Base-by-base conservation (phyloP, 2,329 filamentous ascomycete species). In the Fusarium bulbicola region DNA sequence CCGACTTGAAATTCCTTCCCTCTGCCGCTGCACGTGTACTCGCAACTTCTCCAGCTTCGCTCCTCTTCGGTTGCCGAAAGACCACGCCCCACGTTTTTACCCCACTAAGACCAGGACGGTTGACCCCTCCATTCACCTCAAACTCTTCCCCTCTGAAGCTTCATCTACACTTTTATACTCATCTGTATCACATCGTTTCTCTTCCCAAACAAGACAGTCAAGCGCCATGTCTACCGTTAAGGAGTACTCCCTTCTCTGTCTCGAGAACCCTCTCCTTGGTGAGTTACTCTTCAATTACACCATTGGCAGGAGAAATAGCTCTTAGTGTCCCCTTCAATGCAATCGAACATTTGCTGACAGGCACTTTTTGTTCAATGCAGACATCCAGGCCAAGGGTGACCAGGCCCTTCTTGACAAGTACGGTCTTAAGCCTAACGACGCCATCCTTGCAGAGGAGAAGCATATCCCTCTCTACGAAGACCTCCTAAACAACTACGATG, bases 261-360 rank as follows among this genome's bases (percentile, higher is more conserved):
- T 99, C 80, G 96, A 98, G 92, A 99, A 99, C 85, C 96, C 96
- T 83, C 92, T 99, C 79, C 93, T 99, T 79, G 95, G 93, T 95
- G 86, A 77, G 88, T 75, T 42, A 37, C n/a, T 24, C 26, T 42
- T 43, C 43, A n/a, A 37, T 50, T 24, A 10, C 30, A 50, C 30
- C 30, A 34, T 32, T 30, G 14, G 34, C 46, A 32, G 16, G 37
- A 57, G 34, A 54, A 30, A 49, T n/a, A 58, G 28, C 56, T 59
- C 26, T 45, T n/a, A 30, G 26, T 50, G 34, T n/a, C 37, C 40
- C 26, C 37, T 63, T 45, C 60, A 32, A 61, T 52, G 53, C 49
- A 52, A 26, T 36, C 56, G 37, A 76, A 62, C 66, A 37, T 42
- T 58, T 63, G 62, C 76, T 77, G 53, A 77, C 73, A 53, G 40